phyloP scores from a whole-genome alignment of 495 filamentous ascomycete species.

The Articulospora tetracladia region DNA sequence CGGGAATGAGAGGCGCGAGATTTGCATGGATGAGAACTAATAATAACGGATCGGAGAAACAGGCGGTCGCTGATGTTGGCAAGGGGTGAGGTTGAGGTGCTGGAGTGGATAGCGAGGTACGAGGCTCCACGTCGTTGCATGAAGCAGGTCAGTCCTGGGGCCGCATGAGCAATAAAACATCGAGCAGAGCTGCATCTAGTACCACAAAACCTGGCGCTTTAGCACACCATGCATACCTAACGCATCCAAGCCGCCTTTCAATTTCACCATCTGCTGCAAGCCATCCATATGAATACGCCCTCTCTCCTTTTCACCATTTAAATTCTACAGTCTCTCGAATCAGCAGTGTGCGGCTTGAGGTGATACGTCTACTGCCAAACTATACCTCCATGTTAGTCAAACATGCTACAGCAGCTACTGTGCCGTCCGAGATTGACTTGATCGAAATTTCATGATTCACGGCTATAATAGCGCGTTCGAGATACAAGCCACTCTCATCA shows the following conservation, averaged over 20 bases:
- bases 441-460: not conserved
- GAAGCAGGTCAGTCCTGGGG: not conserved
- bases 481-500: not conserved
- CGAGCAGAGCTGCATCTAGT: not conserved
- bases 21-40: not conserved
- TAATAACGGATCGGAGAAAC: not conserved
- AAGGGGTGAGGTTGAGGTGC: not conserved
- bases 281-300: not conserved
- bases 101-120: not conserved
- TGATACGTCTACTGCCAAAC: not conserved
- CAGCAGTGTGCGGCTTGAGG: not conserved
- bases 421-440: not conserved
- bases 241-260: not conserved
- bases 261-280: not conserved
- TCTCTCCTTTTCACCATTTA: not conserved
- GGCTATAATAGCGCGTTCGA: not conserved
- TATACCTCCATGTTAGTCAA: conserved; percentile 1
- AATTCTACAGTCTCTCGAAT: not conserved
- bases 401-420: conserved; percentile 1
- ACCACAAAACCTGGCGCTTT: not conserved
- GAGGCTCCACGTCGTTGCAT: not conserved
- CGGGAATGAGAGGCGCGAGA: not conserved
- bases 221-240: not conserved
- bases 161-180: not conserved
- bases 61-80: not conserved